phyloP scores from a whole-genome alignment of 192 early-diverging fungal genomes.

The Mortierella claussenii region DNA sequence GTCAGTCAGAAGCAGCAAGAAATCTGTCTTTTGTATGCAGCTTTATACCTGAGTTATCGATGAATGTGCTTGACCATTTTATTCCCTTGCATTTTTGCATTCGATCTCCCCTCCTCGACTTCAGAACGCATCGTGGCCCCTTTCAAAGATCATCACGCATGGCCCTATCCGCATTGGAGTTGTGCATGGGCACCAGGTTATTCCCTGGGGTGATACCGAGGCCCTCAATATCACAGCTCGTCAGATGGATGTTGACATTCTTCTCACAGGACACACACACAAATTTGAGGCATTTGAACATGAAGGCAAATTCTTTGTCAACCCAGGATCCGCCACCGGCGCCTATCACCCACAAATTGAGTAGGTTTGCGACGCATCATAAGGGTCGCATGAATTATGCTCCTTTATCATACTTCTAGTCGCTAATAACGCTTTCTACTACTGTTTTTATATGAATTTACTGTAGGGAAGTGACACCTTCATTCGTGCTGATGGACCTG shows the following conservation, averaged over 20 bases:
- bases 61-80: not conserved
- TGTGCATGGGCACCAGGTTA: slow-evolving; percentile 88
- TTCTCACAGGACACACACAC: slow-evolving; percentile 91
- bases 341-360: slow-evolving; percentile 68
- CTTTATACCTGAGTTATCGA: too few species aligned
- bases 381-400: not conserved
- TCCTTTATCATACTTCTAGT: not conserved
- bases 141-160: slow-evolving; percentile 73
- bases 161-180: slow-evolving; percentile 77
- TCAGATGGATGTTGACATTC: slow-evolving; percentile 91
- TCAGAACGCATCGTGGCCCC: slow-evolving; percentile 64
- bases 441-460: not conserved
- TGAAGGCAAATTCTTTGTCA: slow-evolving; percentile 92
- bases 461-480: slow-evolving; percentile 76
- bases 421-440: not conserved
- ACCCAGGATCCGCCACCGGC: slow-evolving; percentile 96
- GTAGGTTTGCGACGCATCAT: slow-evolving; percentile 10
- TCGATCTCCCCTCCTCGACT: not conserved
- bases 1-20: not conserved
- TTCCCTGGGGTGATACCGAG: slow-evolving; percentile 83
- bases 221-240: slow-evolving; percentile 80
- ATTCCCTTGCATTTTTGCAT: not conserved
- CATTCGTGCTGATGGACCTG: slow-evolving; percentile 68
- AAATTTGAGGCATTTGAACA: slow-evolving; percentile 92
- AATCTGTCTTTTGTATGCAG: too few species aligned